Evolutionary conservation across 805 yeast genomes (phyloP).

Genomic region (Wickerhamiella shivajii): DNA sequence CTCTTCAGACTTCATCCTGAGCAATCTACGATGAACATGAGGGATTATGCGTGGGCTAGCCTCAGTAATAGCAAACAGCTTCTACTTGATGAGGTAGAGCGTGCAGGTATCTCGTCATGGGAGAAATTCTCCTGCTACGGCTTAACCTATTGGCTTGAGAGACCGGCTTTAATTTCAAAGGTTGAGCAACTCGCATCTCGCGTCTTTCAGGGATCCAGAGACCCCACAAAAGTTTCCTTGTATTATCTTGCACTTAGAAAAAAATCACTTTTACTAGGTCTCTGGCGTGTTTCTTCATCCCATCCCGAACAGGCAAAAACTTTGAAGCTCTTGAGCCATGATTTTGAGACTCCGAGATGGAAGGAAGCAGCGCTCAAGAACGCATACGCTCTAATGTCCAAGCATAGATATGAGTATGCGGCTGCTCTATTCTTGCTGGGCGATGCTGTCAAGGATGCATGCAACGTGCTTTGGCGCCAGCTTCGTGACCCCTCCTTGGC

Average conservation of each 20-base stretch:
- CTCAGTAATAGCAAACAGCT: conserved; percentile 69
- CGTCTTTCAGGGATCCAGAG: conserved; percentile 48
- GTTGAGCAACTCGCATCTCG: conserved; percentile 60
- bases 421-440: conserved; percentile 80
- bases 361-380: conserved; percentile 78
- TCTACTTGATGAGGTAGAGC: conserved; percentile 36
- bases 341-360: conserved; percentile 68
- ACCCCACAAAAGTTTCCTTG: conserved; percentile 62
- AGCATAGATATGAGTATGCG: conserved; percentile 75
- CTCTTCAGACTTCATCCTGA: conserved; percentile 42
- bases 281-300: conserved; percentile 67
- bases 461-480: conserved; percentile 55
- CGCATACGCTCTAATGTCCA: conserved; percentile 79
- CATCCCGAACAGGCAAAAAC: conserved; percentile 76
- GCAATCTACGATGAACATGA: conserved; percentile 46
- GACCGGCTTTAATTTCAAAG: conserved; percentile 32
- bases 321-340: conserved; percentile 60
- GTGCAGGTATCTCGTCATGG: conserved; percentile 12
- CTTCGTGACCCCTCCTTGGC: conserved; percentile 61
- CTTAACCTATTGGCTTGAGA: conserved; percentile 54
- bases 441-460: conserved; percentile 60
- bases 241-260: conserved; percentile 67
- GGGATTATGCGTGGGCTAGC: conserved; percentile 80
- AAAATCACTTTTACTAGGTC: conserved; percentile 58
- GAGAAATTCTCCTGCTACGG: conserved; percentile 39